Evolutionary conservation across 345 rosid genomes (phyloP), one percentile per base, ranked within the genome.

Genomic region (Camelina laxa): DNA sequence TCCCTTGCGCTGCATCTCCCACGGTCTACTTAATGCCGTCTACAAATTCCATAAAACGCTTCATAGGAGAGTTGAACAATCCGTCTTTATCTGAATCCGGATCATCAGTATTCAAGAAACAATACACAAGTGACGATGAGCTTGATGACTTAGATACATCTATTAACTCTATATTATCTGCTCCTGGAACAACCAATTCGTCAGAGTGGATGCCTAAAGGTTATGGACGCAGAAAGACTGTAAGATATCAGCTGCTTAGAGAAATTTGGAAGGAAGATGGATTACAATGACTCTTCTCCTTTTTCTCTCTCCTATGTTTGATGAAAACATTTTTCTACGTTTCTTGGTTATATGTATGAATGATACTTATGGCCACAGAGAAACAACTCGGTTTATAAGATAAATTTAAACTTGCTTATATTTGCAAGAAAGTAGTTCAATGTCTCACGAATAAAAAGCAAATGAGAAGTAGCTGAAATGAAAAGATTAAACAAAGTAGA

Each of bases 91-190:
- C 78, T n/a, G 82, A 87, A 77, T 81, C 84, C 35, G 79, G 84
- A 68, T 84, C 91, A 80, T 73, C 90, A 0, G 73, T 88, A 72
- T 87, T 82, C 45, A 84, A 73, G 76, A 91, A 91, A 72, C 83
- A 95, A 8, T 87, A 89, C 78, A 84, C 90, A 0, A 91, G 98
- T 4, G 97, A 94, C 16, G 98, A 91, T 21, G 98, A 91, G 82
- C 89, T 91, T 9, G 93, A 88, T 17, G 96, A 90, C 74, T 75
- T 91, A 76, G 98, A 88, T 82, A 84, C 95, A 4, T 88, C 92
- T 1, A 56, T 90, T 30, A 79, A 79, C 65, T 84, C 96, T 0
- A 81, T 91, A 53, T n/a, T 78, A 36, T 84, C 82, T 70, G 70
- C 69, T 78, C 82, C 78, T 73, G 73, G 82, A n/a, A 20, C 75